phyloP scores from a whole-genome alignment of 345 rosid genomes.

The Jatropha curcas region DNA sequence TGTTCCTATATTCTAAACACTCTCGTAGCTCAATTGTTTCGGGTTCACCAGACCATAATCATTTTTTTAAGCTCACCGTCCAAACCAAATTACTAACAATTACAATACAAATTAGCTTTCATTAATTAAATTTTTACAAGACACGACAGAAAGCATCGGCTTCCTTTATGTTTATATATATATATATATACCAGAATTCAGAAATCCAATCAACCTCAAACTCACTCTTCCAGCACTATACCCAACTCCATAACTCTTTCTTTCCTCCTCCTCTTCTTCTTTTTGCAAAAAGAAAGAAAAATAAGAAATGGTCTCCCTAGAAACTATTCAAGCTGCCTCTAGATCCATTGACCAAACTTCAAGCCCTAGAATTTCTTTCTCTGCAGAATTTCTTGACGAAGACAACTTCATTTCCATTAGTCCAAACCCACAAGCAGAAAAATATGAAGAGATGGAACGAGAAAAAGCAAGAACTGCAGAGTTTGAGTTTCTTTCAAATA shows the following conservation, averaged over 20 bases:
- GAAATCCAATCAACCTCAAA: slow-evolving; percentile 23
- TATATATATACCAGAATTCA: no score
- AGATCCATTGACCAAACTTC: slow-evolving; percentile 44
- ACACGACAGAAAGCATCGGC: slow-evolving; percentile 5
- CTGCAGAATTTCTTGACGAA: slow-evolving; percentile 70
- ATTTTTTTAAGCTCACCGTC: slow-evolving; percentile 44
- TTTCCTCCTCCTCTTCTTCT: not conserved
- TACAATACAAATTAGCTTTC: slow-evolving; percentile 14
- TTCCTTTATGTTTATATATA: slow-evolving; percentile 37
- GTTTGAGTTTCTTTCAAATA: slow-evolving; percentile 78
- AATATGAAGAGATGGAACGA: slow-evolving; percentile 29
- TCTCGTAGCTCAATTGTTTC: slow-evolving; percentile 39
- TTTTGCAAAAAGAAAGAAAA: not conserved
- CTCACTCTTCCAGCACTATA: not conserved
- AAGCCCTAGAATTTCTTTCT: slow-evolving; percentile 82
- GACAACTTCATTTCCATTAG: slow-evolving; percentile 62
- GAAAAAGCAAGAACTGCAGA: slow-evolving; percentile 51
- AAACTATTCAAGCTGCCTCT: slow-evolving; percentile 40
- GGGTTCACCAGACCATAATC: slow-evolving; percentile 29
- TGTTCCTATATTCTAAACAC: slow-evolving; percentile 41
- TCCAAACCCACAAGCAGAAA: slow-evolving; percentile 41
- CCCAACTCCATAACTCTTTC: not conserved
- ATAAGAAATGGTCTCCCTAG: slow-evolving; percentile 67
- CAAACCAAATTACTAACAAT: slow-evolving; percentile 27
- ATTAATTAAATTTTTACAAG: not conserved